These are phyloP conservation scores for Diacronema lutheri DNA, from an alignment of 78 protist species.

Conservation along the genomic window DNA sequence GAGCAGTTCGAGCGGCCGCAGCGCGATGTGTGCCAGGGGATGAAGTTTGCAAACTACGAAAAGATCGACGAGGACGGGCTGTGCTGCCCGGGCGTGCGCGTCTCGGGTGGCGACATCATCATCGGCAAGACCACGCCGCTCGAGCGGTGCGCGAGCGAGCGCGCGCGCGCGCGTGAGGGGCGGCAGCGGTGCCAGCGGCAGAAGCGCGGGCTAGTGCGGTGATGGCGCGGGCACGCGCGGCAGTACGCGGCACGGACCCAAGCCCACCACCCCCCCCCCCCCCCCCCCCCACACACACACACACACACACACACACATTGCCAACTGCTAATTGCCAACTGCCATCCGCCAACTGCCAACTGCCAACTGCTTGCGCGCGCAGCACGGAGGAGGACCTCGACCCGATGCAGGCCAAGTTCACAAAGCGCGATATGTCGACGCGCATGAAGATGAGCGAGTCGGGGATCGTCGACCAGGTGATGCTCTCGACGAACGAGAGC, in stretches of 20 bases:
- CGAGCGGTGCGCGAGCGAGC: slow-evolving; percentile 4
- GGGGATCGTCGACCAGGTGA: slow-evolving; percentile 88
- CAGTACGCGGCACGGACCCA: too few relatives aligned
- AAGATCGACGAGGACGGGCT: slow-evolving; percentile 98
- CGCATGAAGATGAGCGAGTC: slow-evolving; percentile 69
- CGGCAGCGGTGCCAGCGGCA: not conserved
- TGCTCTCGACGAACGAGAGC: slow-evolving; percentile 77
- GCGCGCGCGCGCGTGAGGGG: too few relatives aligned
- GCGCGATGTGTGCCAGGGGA: slow-evolving; percentile 46
- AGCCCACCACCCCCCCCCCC: too few relatives aligned
- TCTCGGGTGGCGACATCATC: slow-evolving; percentile 90
- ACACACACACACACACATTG: too few relatives aligned
- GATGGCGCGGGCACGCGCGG: too few relatives aligned
- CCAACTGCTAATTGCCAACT: too few relatives aligned
- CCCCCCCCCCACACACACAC: too few relatives aligned
- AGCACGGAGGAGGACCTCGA: not conserved
- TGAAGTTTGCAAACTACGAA: slow-evolving; percentile 47
- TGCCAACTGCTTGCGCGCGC: too few relatives aligned
- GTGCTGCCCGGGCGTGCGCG: slow-evolving; percentile 85
- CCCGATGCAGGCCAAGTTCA: not conserved
- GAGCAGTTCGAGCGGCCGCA: slow-evolving; percentile 80
- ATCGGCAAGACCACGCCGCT: slow-evolving; percentile 93
- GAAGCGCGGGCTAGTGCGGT: too few relatives aligned
- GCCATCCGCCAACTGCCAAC: too few relatives aligned
- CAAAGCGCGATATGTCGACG: slow-evolving; percentile 62